Evolutionary conservation across 208 protist genomes (phyloP).

Genomic region (Acanthamoeba castellanii): DNA sequence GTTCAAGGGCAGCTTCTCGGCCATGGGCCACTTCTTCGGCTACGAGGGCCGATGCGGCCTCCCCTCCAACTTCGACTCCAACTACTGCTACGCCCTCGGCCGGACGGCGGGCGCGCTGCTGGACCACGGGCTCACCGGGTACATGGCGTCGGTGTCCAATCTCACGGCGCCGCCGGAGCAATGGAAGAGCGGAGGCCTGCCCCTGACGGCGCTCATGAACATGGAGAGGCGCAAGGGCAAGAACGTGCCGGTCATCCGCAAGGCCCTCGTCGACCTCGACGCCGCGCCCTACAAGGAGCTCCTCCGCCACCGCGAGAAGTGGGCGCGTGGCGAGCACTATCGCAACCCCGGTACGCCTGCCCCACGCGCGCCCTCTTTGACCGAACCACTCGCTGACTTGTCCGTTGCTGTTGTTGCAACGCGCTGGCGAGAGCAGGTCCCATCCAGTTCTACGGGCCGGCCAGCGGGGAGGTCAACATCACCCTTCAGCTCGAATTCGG

Average conservation of each 20-base stretch:
- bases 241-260: conserved; percentile 81
- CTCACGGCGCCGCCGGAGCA: conserved; percentile 67
- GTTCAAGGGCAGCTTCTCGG: conserved; percentile 78
- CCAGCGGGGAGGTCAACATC: conserved; percentile 40
- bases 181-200: conserved; percentile 83
- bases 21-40: conserved; percentile 89
- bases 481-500: conserved; percentile 70
- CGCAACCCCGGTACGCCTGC: conserved; percentile 75
- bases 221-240: conserved; percentile 80
- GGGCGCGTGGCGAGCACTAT: conserved; percentile 77
- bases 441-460: conserved; percentile 66
- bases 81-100: conserved; percentile 89
- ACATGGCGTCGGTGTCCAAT: conserved; percentile 82
- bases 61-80: conserved; percentile 87
- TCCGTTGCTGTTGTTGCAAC: background rate
- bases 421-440: background rate
- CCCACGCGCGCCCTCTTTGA: background rate
- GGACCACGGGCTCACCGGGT: conserved; percentile 79
- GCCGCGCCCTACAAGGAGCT: conserved; percentile 77
- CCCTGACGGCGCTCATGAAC: conserved; percentile 83
- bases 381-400: no score
- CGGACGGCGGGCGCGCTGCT: conserved; percentile 26
- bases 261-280: conserved; percentile 81
- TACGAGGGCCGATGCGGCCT: conserved; percentile 88
- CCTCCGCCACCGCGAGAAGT: conserved; percentile 60